These are phyloP conservation scores for Paecilomyces formosus DNA, from an alignment of 2,329 filamentous ascomycete genomes.

Conservation along the genomic window DNA sequence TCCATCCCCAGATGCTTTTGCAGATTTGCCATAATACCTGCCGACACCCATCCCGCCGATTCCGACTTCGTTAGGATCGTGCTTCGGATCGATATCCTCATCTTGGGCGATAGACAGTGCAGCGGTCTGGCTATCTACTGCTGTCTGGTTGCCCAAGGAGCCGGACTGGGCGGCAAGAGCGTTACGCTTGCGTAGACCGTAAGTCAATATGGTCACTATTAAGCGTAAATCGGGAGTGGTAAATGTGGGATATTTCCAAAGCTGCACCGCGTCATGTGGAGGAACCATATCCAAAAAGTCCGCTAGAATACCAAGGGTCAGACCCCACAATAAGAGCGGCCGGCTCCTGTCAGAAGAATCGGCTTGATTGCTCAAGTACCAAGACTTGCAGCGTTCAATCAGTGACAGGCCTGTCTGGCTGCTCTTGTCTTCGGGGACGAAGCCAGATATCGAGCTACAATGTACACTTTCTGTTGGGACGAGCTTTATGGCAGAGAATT, in stretches of 20 bases:
- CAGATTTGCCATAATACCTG: constrained; percentile 20
- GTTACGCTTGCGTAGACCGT: constrained; percentile 49
- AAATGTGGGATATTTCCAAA: constrained; percentile 64
- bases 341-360: constrained; percentile 23
- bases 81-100: constrained; percentile 5
- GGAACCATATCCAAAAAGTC: constrained; percentile 62
- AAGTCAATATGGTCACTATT: constrained; percentile 54
- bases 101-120: constrained; percentile 19
- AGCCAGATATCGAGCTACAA: constrained; percentile 47
- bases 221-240: constrained; percentile 55
- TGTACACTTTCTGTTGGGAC: constrained; percentile 55
- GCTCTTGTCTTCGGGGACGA: constrained; percentile 32
- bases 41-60: constrained; percentile 32
- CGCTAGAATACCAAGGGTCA: constrained; percentile 59
- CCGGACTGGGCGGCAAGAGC: constrained; percentile 24
- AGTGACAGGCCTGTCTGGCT: constrained; percentile 11
- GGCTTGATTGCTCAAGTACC: constrained; percentile 21
- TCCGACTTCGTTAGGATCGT: constrained; percentile 28
- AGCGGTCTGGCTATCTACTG: constrained; percentile 26
- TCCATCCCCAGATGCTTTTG: constrained; percentile 16
- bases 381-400: constrained; percentile 18
- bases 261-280: constrained; percentile 52
- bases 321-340: constrained; percentile 59
- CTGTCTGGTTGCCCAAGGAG: constrained; percentile 21
- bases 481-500: constrained; percentile 58